A percentile compares a stretch with the other conserved stretches of the same genome.
Evolutionary conservation across 2,329 filamentous ascomycete genomes (phyloP).

Genomic region (Lizonia empirigonia): DNA sequence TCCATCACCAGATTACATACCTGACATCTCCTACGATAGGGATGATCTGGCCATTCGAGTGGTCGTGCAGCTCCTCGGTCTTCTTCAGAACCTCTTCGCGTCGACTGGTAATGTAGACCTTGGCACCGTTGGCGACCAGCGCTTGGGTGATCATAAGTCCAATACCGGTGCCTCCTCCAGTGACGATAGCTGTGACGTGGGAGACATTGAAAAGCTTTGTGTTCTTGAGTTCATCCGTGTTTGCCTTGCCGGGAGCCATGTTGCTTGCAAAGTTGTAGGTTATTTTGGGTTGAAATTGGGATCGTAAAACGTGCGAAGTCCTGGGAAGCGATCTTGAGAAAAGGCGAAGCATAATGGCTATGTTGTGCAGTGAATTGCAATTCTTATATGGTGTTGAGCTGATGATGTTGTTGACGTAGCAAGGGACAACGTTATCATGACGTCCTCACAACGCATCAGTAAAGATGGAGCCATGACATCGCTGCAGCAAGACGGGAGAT

Average conservation of each 20-base stretch:
- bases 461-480: constrained; percentile 13
- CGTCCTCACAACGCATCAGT: constrained; percentile 31
- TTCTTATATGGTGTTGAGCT: constrained; percentile 21
- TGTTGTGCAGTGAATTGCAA: neutral
- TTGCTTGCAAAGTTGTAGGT: constrained; percentile 33
- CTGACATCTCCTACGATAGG: constrained; percentile 40
- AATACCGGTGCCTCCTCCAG: constrained; percentile 55
- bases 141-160: constrained; percentile 69
- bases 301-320: constrained; percentile 12
- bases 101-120: constrained; percentile 50
- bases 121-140: constrained; percentile 66
- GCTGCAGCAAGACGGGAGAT: constrained; percentile 4
- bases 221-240: constrained; percentile 50
- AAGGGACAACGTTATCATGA: constrained; percentile 34
- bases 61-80: constrained; percentile 55
- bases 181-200: constrained; percentile 53
- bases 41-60: constrained; percentile 55
- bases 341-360: constrained; percentile 36
- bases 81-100: constrained; percentile 44
- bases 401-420: constrained; percentile 25
- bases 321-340: constrained; percentile 28
- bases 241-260: constrained; percentile 44
- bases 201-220: constrained; percentile 54
- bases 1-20: constrained; percentile 19
- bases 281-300: constrained; percentile 20